These are phyloP conservation scores for Coffea humblotiana DNA, from an alignment of 305 asterid species.

Conservation along the genomic window DNA sequence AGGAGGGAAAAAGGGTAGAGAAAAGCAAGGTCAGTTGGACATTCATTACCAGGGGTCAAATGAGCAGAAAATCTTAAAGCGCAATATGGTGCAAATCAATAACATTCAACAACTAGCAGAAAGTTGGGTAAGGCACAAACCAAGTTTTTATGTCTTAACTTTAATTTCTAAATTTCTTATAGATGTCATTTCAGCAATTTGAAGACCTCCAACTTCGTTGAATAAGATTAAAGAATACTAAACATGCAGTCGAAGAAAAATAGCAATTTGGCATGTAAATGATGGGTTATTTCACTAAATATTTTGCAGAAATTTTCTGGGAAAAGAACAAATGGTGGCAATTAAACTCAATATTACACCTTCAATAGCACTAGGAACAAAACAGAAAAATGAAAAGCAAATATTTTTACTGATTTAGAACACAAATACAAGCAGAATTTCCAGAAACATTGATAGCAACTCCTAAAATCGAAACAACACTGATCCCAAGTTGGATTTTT, in stretches of 20 bases:
- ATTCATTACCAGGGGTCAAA: background rate
- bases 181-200: background rate
- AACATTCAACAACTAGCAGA: background rate
- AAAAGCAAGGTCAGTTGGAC: background rate
- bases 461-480: background rate
- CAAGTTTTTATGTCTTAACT: background rate
- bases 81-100: background rate
- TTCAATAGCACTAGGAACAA: background rate
- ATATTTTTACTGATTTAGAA: background rate
- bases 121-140: background rate
- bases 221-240: background rate
- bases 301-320: too few relatives aligned
- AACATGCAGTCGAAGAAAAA: background rate
- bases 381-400: background rate
- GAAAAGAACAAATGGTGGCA: too few relatives aligned
- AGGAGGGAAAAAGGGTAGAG: background rate
- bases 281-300: too few relatives aligned
- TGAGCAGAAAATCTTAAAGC: background rate
- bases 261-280: constrained; percentile 5
- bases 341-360: background rate
- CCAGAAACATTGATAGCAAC: background rate
- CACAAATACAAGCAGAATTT: constrained; percentile 5
- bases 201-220: background rate
- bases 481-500: constrained; percentile 7
- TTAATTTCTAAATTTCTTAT: background rate